Conservation (phyloP, 1,139 yeast genomes). For the Sporopachydermia cereana region DNA sequence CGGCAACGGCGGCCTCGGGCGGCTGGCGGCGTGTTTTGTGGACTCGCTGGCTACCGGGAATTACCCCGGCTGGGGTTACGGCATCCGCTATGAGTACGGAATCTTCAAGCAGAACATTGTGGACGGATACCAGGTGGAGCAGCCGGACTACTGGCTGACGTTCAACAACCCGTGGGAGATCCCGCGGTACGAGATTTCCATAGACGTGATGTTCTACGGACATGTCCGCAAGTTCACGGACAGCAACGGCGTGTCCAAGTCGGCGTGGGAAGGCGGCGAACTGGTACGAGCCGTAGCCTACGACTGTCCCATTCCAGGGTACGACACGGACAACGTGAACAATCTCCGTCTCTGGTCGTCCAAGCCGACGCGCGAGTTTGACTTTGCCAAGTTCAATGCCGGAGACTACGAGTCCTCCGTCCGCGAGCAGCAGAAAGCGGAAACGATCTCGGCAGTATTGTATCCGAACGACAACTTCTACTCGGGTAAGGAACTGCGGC, state of each 20-base stretch:
- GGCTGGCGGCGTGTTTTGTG: slow-evolving; percentile 89
- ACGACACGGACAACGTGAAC: slow-evolving; percentile 71
- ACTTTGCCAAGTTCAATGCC: slow-evolving; percentile 80
- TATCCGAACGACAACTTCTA: slow-evolving; percentile 91
- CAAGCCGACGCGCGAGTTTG: slow-evolving; percentile 83
- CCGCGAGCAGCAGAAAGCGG: slow-evolving; percentile 75
- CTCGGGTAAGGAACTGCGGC: slow-evolving; percentile 81
- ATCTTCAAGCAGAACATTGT: slow-evolving; percentile 84
- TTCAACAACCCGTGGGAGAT: slow-evolving; percentile 91
- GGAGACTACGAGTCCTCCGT: slow-evolving; percentile 89
- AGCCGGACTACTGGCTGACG: slow-evolving; percentile 90
- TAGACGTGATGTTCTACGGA: slow-evolving; percentile 91
- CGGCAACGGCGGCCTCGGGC: slow-evolving; percentile 93
- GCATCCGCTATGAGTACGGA: slow-evolving; percentile 86
- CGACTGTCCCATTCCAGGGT: slow-evolving; percentile 92
- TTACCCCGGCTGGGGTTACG: slow-evolving; percentile 96
- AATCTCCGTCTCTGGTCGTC: slow-evolving; percentile 88
- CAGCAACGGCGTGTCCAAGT: slow-evolving; percentile 38
- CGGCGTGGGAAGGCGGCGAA: slow-evolving; percentile 82
- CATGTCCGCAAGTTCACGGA: slow-evolving; percentile 53
- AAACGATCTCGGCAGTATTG: slow-evolving; percentile 80
- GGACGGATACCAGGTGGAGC: slow-evolving; percentile 88
- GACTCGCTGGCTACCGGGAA: slow-evolving; percentile 81
- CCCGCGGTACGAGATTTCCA: slow-evolving; percentile 73
- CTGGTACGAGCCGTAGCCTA: slow-evolving; percentile 85